Base-by-base conservation (phyloP, 192 early-diverging fungal genomes). In the Pilobolus umbonatus region DNA sequence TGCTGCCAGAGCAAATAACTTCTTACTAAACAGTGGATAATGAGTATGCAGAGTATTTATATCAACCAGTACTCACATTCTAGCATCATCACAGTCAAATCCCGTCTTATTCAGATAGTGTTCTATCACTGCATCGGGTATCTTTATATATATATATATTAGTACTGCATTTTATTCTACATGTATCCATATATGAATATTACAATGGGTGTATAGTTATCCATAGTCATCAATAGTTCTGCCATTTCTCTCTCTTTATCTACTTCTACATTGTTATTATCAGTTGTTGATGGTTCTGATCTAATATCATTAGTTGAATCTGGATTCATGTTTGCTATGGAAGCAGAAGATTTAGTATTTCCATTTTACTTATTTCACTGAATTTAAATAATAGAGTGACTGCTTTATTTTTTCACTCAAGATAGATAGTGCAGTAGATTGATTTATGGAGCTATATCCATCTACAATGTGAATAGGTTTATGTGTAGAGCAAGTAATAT, bases 41-140 rank as follows among this genome's bases (percentile, higher is more conserved):
- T n/a, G n/a, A n/a, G n/a, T n/a, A n/a, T n/a, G n/a, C n/a, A n/a
- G n/a, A n/a, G n/a, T n/a, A n/a, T n/a, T n/a, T n/a, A n/a, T n/a
- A n/a, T n/a, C n/a, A n/a, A n/a, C 29, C 6, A 24, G 5, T 29
- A 52, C 24, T 51, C 53, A 65, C 83, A 92, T 75, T 47, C 90
- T 62, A 25, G 81, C 73, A 72, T 93, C 90, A 48, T 88, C 82
- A 60, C 85, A 89, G 32, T 88, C 81, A 57, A 92, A 87, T 12
- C 89, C 91, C 22, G 86, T 83, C 43, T 78, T 69, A 52, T 80
- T 73, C 10, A 93, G 68, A 62, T 94, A 93, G 64, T 98, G 92
- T 66, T 98, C 94, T 8, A 93, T 94, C 12, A 96, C 87, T 21
- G 89, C 86, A 62, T 96, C 95, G 32, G 94, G 94, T 50, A 94